Base-by-base conservation (phyloP, 495 filamentous ascomycete genomes). In the Thermothielavioides terrestris region DNA sequence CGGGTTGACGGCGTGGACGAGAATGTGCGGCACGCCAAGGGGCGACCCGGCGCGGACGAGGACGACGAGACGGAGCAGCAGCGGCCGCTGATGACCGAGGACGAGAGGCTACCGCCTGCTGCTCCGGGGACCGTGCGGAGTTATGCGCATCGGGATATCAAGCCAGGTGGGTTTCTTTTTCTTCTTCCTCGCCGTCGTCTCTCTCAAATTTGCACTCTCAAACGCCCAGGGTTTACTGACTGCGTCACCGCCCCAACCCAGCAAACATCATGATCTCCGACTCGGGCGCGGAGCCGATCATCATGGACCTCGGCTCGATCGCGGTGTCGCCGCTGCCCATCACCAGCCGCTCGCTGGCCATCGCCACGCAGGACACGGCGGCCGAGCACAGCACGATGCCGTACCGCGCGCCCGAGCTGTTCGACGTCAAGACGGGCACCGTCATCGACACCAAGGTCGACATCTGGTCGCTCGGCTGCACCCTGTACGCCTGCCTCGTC, bases 371-470 rank as follows among this genome's bases (percentile, higher is more conserved):
- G 68, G 92, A 98, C 57, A 85, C 79, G 15, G 92, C 92, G 7
- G 92, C 90, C 7, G 92, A 98, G 64, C 91, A 96, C 71, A 88
- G 82, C 53, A 98, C 92, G 12, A 96, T 98, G 89, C 91, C 94
- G 1, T 98, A 98, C 68, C 88, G 92, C 42, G 92, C 92, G 2
- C 92, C 92, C 0, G 92, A 98, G 68, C 82, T 98, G 28, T 98
- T 98, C 64, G 92, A 98, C 60, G 94, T 97, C 48, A 94, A 95
- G 66, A 96, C 89, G 3, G 91, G 88, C 30, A 85, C 83, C 9
- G 78, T 87, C 38, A 83, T 98, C 58, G 92, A 98, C 63, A 95
- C 92, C 15, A 97, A 95, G 64, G 92, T 95, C 34, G 92, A 98
- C 60, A 94, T 98, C 55, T 98, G 92, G 92, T 94, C 88, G 3